Percentiles rank a stretch among this genome's conserved stretches.
These are phyloP conservation scores for Rhinocladiella similis DNA, from an alignment of 2,329 filamentous ascomycete genomes.

Conservation along the genomic window DNA sequence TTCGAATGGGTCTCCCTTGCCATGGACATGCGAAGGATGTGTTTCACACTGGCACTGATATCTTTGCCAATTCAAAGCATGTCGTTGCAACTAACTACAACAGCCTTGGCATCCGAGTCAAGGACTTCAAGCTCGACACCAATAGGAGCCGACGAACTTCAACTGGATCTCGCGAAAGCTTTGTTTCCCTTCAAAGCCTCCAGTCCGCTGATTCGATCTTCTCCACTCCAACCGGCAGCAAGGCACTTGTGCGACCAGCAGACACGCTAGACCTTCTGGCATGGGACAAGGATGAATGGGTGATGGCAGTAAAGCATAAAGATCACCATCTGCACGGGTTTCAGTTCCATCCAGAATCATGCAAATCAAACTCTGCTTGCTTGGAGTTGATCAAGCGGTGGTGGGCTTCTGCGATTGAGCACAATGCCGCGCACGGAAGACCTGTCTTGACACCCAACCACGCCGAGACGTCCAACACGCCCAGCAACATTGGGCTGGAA, in stretches of 20 bases:
- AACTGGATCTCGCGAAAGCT: conserved; percentile 17
- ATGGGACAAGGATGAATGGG: conserved; percentile 59
- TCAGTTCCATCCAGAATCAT: conserved; percentile 91
- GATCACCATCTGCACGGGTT: conserved; percentile 78
- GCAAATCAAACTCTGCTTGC: conserved; percentile 68
- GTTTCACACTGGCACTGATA: conserved; percentile 58
- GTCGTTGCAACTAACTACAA: conserved; percentile 69
- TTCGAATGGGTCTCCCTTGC: conserved; percentile 68
- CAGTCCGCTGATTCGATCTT: conserved; percentile 8
- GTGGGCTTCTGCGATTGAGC: conserved; percentile 66
- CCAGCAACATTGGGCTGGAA: no score
- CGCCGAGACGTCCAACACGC: no score
- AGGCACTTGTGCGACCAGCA: conserved; percentile 32
- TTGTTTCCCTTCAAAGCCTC: conserved; percentile 16
- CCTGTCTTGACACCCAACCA: no score
- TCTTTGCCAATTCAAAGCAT: conserved; percentile 63
- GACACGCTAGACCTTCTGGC: conserved; percentile 56
- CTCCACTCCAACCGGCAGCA: conserved; percentile 32
- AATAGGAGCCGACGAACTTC: conserved; percentile 18
- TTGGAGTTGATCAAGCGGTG: conserved; percentile 69
- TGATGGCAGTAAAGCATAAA: conserved; percentile 76
- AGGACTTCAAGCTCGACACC: conserved; percentile 2
- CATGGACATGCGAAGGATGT: conserved; percentile 79
- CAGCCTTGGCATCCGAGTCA: conserved; percentile 25
- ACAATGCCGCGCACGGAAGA: conserved; percentile 49